phyloP scores from a whole-genome alignment of 2,329 filamentous ascomycete species.

The Fusarium sp. region DNA sequence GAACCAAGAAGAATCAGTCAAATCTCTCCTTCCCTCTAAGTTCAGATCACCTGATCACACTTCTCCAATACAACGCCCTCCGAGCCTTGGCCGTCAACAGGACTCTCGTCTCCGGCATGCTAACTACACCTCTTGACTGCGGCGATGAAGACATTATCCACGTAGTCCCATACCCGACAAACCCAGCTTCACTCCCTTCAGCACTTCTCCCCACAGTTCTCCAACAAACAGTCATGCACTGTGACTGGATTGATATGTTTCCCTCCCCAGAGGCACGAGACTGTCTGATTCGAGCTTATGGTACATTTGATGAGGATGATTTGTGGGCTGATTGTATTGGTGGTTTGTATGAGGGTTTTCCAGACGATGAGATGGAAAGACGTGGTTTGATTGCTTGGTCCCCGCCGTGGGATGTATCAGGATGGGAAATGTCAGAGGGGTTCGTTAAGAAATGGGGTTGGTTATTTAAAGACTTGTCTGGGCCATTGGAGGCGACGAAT shows the following conservation, averaged over 20 bases:
- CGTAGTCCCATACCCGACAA: conserved; percentile 8
- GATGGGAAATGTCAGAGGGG: conserved; percentile 37
- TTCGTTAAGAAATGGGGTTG: conserved; percentile 40
- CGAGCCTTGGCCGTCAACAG: conserved; percentile 20
- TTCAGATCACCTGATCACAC: conserved; percentile 24
- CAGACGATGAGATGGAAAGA: conserved; percentile 53
- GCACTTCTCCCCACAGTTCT: conserved; percentile 15
- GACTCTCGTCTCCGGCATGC: conserved; percentile 10
- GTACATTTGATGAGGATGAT: conserved; percentile 54
- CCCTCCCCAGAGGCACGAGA: conserved; percentile 8
- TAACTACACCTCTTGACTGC: conserved; percentile 16
- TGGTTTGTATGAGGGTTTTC: conserved; percentile 56
- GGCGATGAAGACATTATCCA: conserved; percentile 3
- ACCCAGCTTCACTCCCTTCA: background rate
- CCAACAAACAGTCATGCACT: conserved; percentile 16
- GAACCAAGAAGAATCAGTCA: background rate
- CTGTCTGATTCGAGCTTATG: conserved; percentile 1
- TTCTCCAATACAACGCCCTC: conserved; percentile 27
- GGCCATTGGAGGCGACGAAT: conserved; percentile 29
- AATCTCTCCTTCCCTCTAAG: conserved; percentile 5
- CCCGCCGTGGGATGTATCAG: conserved; percentile 37
- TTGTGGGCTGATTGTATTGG: conserved; percentile 56
- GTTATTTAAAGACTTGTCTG: conserved; percentile 18
- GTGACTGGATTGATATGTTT: conserved; percentile 29
- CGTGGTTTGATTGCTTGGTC: conserved; percentile 56